Conservation (phyloP, 345 rosid genomes). For the Syzygium aromaticum region DNA sequence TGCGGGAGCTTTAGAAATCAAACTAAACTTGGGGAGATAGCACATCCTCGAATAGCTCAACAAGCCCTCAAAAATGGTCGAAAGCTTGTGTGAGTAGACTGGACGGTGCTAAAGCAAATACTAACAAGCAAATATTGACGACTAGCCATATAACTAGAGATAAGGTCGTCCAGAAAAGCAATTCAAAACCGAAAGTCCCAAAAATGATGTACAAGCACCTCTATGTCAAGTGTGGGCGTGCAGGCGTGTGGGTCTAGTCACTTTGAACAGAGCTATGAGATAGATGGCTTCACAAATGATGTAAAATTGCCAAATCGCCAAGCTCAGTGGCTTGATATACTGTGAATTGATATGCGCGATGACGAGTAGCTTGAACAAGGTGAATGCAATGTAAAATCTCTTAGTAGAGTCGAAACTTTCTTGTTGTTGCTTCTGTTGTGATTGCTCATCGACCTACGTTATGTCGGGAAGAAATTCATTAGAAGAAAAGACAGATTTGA, state of each 20-base stretch:
- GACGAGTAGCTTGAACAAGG: accelerated
- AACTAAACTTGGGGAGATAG: background rate
- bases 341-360: background rate
- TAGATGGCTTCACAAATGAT: background rate
- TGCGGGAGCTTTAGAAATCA: background rate
- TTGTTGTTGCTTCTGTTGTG: no score
- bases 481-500: no score
- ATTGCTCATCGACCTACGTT: accelerated
- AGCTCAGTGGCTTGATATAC: accelerated
- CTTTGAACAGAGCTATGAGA: accelerated
- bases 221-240: background rate
- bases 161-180: no score
- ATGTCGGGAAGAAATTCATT: no score
- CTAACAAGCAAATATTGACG: no score
- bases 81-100: accelerated
- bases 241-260: accelerated
- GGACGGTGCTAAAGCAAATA: background rate
- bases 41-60: accelerated
- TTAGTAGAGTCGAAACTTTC: background rate
- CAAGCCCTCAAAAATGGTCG: accelerated
- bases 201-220: background rate
- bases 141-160: background rate
- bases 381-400: background rate
- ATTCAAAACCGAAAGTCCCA: accelerated
- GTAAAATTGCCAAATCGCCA: accelerated